Evolutionary conservation across 257 asterid species (phyloP).

Genomic region (Nicotiana tomentosiformis): DNA sequence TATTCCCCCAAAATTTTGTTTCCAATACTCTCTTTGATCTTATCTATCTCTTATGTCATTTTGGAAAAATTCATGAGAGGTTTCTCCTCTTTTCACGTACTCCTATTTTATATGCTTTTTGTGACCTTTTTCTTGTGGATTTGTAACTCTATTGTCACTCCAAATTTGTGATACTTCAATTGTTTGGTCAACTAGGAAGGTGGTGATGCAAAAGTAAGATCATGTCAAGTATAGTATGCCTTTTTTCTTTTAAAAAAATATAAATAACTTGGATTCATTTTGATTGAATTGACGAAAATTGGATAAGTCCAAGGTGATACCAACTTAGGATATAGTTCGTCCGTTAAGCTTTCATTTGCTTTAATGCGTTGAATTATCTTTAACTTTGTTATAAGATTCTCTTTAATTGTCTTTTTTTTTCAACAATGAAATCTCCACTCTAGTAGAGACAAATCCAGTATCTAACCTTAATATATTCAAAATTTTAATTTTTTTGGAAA

Average conservation of each 20-base stretch:
- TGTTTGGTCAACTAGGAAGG: not conserved
- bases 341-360: not conserved
- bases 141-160: not conserved
- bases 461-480: not conserved
- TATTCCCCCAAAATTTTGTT: constrained; percentile 17
- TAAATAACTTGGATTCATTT: too few relatives aligned
- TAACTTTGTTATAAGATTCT: too few relatives aligned
- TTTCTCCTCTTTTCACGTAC: not conserved
- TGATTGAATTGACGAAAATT: not conserved
- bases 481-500: not conserved
- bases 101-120: too few relatives aligned
- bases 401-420: not conserved
- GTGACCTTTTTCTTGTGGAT: not conserved
- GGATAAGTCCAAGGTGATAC: not conserved
- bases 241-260: too few relatives aligned
- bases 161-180: not conserved
- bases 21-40: constrained; percentile 9
- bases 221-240: not conserved
- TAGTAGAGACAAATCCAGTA: not conserved
- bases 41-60: not conserved
- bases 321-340: not conserved
- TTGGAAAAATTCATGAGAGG: not conserved
- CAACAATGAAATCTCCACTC: too few relatives aligned
- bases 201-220: not conserved
- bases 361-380: not conserved